Conservation (phyloP, 148 eudicot genomes). For the Pharnaceum exiguum region DNA sequence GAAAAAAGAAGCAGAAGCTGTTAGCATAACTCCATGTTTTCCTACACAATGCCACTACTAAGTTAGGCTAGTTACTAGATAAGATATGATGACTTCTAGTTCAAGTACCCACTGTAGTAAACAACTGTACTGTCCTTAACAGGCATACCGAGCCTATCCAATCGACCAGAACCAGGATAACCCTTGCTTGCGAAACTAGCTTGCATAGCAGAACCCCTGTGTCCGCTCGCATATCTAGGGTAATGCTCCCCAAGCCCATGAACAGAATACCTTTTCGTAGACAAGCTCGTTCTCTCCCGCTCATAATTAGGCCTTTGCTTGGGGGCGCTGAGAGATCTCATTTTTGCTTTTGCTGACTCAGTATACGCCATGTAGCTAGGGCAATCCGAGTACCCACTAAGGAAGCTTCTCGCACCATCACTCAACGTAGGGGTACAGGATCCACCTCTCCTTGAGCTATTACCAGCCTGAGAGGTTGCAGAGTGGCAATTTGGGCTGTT, state of each 20-base stretch:
- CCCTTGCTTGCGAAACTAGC: slow-evolving; percentile 52
- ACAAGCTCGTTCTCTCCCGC: slow-evolving; percentile 40
- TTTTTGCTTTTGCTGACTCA: slow-evolving; percentile 71
- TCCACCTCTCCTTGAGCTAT: slow-evolving; percentile 33
- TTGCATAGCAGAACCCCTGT: slow-evolving; percentile 39
- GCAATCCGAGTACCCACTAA: slow-evolving; percentile 64
- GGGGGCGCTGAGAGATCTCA: slow-evolving; percentile 78
- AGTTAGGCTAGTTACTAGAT: slow-evolving; percentile 18
- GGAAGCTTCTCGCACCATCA: slow-evolving; percentile 62
- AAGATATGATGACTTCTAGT: slow-evolving; percentile 11
- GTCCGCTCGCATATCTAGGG: slow-evolving; percentile 25
- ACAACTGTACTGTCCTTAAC: slow-evolving; percentile 38
- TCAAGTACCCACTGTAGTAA: slow-evolving; percentile 46
- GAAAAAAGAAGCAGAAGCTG: too few relatives aligned
- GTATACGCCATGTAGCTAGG: slow-evolving; percentile 89
- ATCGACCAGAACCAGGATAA: slow-evolving; percentile 70
- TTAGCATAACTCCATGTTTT: too few relatives aligned
- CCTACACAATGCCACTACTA: too few relatives aligned
- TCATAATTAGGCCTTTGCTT: slow-evolving; percentile 62
- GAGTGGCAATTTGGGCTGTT: slow-evolving; percentile 39
- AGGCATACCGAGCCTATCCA: slow-evolving; percentile 75
- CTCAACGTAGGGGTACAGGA: slow-evolving; percentile 60
- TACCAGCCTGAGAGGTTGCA: slow-evolving; percentile 29
- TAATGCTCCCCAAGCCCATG: slow-evolving; percentile 45
- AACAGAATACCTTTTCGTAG: slow-evolving; percentile 55